phyloP scores from a whole-genome alignment of 2,329 filamentous ascomycete species.

The Fusarium neocosmosporiellum region DNA sequence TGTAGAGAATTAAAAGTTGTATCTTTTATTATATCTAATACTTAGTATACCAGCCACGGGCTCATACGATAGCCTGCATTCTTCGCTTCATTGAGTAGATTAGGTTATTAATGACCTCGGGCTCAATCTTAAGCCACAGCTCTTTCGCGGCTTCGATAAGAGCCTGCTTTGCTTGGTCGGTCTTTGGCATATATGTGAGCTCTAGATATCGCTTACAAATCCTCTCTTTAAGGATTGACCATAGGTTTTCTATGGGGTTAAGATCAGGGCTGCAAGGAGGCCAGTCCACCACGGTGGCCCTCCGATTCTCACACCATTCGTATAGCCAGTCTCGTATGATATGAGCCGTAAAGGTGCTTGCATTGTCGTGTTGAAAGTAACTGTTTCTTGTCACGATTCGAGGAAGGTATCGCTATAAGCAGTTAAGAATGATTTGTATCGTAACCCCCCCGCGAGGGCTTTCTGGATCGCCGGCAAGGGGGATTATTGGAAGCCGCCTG shows the following conservation, averaged over 20 bases:
- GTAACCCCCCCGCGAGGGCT: not conserved
- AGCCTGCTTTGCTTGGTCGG: not conserved
- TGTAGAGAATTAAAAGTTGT: too few species aligned
- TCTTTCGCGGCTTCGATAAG: not conserved
- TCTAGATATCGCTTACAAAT: not conserved
- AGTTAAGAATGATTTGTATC: not conserved
- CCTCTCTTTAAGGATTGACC: not conserved
- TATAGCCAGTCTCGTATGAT: not conserved
- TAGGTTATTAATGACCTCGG: not conserved
- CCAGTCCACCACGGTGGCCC: not conserved
- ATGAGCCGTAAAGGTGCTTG: not conserved
- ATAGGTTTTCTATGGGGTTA: not conserved
- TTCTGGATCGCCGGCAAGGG: not conserved
- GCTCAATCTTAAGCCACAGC: not conserved
- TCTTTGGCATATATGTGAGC: not conserved
- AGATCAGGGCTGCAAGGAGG: not conserved
- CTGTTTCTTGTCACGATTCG: not conserved
- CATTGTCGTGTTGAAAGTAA: not conserved
- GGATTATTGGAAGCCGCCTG: not conserved
- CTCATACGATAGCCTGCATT: not conserved
- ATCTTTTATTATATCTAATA: too few species aligned
- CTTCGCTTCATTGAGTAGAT: not conserved
- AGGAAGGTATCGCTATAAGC: not conserved
- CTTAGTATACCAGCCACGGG: too few species aligned
- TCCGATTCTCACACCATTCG: not conserved